Conservation (phyloP, 140 eudicot species). For the Anethum foeniculum region DNA sequence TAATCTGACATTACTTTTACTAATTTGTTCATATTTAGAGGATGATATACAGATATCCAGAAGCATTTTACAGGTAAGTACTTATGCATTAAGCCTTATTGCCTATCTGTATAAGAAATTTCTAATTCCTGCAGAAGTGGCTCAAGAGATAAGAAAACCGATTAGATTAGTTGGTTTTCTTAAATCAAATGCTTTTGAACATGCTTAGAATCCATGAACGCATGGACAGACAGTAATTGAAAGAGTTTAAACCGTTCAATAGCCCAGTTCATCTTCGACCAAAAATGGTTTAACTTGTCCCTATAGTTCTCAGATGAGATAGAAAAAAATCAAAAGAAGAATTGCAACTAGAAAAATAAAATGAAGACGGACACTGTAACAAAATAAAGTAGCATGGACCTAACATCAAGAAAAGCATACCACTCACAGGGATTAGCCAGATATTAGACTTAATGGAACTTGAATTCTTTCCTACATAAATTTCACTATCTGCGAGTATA, state of each 20-base stretch:
- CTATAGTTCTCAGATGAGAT: constrained; percentile 53
- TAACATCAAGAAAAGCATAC: neutral
- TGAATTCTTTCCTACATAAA: neutral
- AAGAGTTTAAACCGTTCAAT: constrained; percentile 27
- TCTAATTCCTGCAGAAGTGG: neutral
- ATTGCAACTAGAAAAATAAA: neutral
- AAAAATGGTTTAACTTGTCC: constrained; percentile 49
- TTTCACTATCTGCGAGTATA: too few species aligned
- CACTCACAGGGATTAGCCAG: neutral
- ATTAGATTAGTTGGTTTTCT: neutral
- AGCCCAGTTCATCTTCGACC: too few species aligned
- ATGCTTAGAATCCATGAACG: too few species aligned
- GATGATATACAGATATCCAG: neutral
- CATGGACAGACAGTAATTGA: too few species aligned
- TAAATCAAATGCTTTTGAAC: too few species aligned
- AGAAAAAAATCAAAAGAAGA: constrained; percentile 12
- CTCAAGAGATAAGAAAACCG: neutral
- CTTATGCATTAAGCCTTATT: neutral
- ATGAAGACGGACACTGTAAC: neutral
- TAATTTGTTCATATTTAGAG: neutral
- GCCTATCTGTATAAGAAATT: neutral
- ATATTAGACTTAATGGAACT: neutral
- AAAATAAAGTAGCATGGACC: neutral
- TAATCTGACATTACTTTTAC: too few species aligned
- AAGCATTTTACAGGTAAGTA: neutral